These are phyloP conservation scores for Scenedesmus sp. DNA, from an alignment of 163 green algal species.

Conservation along the genomic window DNA sequence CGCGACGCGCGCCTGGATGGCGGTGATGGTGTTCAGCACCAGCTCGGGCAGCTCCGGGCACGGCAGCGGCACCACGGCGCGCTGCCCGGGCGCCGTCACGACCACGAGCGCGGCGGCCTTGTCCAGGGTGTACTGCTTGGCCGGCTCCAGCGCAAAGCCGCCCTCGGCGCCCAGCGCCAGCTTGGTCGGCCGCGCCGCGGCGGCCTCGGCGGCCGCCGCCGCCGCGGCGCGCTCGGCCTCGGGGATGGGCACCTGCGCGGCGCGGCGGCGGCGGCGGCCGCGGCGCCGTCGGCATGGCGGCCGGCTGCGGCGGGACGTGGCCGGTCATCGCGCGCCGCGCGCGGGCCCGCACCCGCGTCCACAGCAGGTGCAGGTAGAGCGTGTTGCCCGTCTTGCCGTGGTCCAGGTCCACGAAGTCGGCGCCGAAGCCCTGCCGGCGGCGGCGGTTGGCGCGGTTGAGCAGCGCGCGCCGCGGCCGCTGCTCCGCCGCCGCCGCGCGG, in stretches of 20 bases:
- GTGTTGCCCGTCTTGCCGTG: constrained; percentile 67
- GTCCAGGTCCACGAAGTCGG: constrained; percentile 83
- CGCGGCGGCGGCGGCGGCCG: background rate
- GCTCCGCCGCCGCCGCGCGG: too few relatives aligned
- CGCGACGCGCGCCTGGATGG: constrained; percentile 53
- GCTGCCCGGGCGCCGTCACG: constrained; percentile 49
- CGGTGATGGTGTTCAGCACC: constrained; percentile 71
- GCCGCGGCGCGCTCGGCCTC: constrained; percentile 7
- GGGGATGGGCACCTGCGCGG: background rate
- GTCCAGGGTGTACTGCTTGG: constrained; percentile 69
- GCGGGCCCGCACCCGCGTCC: constrained; percentile 56
- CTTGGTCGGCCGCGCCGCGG: constrained; percentile 63
- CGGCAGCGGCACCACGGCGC: constrained; percentile 69
- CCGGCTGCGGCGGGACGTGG: background rate
- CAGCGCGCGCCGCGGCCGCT: background rate
- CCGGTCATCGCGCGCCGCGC: background rate
- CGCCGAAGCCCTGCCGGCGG: constrained; percentile 69
- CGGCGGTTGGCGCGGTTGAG: background rate
- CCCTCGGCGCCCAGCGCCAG: constrained; percentile 81
- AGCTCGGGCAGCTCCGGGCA: constrained; percentile 87
- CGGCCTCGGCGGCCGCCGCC: constrained; percentile 17
- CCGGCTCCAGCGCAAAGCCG: constrained; percentile 73
- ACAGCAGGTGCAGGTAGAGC: constrained; percentile 90
- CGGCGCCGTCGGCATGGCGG: background rate
- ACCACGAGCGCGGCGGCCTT: constrained; percentile 72